phyloP scores from a whole-genome alignment of 2,329 filamentous ascomycete species.

The Ophiocordyceps robertsii region DNA sequence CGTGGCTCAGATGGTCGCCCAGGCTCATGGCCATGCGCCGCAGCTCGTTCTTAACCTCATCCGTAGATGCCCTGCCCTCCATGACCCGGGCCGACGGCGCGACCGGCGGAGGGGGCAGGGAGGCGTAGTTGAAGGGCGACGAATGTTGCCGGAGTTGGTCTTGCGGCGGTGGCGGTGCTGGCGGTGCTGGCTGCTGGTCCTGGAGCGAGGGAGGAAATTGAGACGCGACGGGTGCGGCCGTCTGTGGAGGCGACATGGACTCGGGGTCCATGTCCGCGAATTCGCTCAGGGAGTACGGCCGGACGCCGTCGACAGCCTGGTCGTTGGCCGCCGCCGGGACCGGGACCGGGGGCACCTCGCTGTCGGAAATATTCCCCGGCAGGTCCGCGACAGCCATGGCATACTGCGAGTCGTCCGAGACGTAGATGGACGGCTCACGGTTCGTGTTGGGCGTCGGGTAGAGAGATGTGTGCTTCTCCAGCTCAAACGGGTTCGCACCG shows the following conservation, averaged over 20 bases:
- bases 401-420: slow-evolving; percentile 43
- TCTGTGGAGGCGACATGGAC: slow-evolving; percentile 17
- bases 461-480: slow-evolving; percentile 48
- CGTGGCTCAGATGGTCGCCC: slow-evolving; percentile 31
- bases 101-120: slow-evolving; percentile 24
- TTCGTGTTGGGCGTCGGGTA: slow-evolving; percentile 28
- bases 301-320: slow-evolving; percentile 4
- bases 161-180: slow-evolving; percentile 1
- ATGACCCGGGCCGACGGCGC: slow-evolving; percentile 38
- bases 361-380: slow-evolving; percentile 3
- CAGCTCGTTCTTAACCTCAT: slow-evolving; percentile 37
- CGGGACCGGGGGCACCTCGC: slow-evolving; percentile 1
- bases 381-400: slow-evolving; percentile 22
- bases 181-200: slow-evolving; percentile 4
- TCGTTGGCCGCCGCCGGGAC: slow-evolving; percentile 4
- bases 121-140: slow-evolving; percentile 6
- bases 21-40: slow-evolving; percentile 35
- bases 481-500: slow-evolving; percentile 44
- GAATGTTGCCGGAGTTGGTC: slow-evolving; percentile 7
- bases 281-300: slow-evolving; percentile 25
- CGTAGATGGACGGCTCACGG: slow-evolving; percentile 46
- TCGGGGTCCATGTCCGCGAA: slow-evolving; percentile 27
- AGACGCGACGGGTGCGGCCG: slow-evolving; percentile 9
- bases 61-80: slow-evolving; percentile 36
- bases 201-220: slow-evolving; percentile 5